Evolutionary conservation across 495 filamentous ascomycete genomes (phyloP).

Genomic region (Bacidia rubella): DNA sequence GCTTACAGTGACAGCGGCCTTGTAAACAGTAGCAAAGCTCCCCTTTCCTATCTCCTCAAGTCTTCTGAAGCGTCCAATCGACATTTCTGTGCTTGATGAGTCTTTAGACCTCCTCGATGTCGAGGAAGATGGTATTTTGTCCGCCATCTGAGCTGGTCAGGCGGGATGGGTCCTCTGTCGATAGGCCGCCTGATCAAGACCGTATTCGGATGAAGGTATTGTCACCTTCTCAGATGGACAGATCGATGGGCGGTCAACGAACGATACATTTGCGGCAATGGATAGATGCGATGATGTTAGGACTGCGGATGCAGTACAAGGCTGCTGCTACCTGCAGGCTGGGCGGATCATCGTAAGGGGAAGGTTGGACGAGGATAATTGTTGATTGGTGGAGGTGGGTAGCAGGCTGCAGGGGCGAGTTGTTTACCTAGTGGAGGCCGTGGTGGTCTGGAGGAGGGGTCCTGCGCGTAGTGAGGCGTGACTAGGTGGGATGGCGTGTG

Average conservation of each 20-base stretch:
- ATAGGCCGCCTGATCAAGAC: conserved; percentile 5
- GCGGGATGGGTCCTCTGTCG: not conserved
- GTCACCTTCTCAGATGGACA: conserved; percentile 34
- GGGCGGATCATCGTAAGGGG: not conserved
- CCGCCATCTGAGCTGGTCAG: conserved; percentile 26
- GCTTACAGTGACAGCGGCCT: conserved; percentile 71
- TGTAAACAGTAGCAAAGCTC: conserved; percentile 90
- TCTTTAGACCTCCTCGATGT: conserved; percentile 34
- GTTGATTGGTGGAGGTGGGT: conserved; percentile 1
- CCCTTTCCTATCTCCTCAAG: conserved; percentile 83
- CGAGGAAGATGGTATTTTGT: conserved; percentile 24
- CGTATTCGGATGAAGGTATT: not conserved
- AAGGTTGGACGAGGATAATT: not conserved
- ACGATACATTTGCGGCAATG: conserved; percentile 30
- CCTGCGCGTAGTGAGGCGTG: conserved; percentile 1
- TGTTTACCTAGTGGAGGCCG: conserved; percentile 4
- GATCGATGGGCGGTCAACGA: conserved; percentile 30
- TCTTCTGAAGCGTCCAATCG: conserved; percentile 63
- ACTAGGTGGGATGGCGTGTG: not conserved
- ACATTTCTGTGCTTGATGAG: conserved; percentile 39
- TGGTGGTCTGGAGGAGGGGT: conserved; percentile 6
- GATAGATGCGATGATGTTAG: conserved; percentile 9
- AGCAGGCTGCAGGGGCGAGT: conserved; percentile 3
- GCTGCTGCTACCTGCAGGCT: not conserved
- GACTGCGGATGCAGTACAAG: conserved; percentile 5